Conservation (phyloP, 306 rosid species). For the Vicia faba region DNA sequence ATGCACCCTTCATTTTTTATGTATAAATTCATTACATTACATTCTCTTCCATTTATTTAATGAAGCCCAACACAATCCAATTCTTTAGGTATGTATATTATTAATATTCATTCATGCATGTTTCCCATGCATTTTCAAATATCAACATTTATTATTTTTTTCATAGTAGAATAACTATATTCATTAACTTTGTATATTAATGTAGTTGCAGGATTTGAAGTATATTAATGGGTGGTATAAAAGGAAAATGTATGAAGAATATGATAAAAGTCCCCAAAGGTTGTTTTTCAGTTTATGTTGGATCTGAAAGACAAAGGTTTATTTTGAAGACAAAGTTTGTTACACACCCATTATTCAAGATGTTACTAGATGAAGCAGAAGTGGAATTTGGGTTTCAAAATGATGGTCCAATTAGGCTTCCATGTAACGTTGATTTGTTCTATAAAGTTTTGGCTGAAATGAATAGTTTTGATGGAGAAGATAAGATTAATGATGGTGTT, state of each 20-base stretch:
- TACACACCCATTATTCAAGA: constrained; percentile 39
- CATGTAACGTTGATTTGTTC: constrained; percentile 68
- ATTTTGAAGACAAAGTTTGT: constrained; percentile 22
- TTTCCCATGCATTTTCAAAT: neutral
- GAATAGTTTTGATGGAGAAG: constrained; percentile 26
- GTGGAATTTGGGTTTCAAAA: constrained; percentile 31
- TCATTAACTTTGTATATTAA: neutral
- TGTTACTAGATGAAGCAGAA: constrained; percentile 42
- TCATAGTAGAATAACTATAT: neutral
- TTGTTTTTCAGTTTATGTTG: constrained; percentile 41
- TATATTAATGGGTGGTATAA: constrained; percentile 39
- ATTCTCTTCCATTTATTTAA: constrained; percentile 2
- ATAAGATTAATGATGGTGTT: neutral
- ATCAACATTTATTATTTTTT: neutral
- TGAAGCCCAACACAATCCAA: neutral
- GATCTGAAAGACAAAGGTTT: constrained; percentile 36
- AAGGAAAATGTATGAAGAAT: constrained; percentile 45
- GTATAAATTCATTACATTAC: constrained; percentile 27
- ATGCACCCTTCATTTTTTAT: neutral
- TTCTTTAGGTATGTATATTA: constrained; percentile 9
- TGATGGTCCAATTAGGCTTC: constrained; percentile 63
- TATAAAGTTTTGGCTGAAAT: constrained; percentile 61
- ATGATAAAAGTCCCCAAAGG: constrained; percentile 24
- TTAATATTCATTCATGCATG: neutral
- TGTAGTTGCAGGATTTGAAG: constrained; percentile 22